Conservation (phyloP, 148 eudicot species). For the Polygonum aviculare region DNA sequence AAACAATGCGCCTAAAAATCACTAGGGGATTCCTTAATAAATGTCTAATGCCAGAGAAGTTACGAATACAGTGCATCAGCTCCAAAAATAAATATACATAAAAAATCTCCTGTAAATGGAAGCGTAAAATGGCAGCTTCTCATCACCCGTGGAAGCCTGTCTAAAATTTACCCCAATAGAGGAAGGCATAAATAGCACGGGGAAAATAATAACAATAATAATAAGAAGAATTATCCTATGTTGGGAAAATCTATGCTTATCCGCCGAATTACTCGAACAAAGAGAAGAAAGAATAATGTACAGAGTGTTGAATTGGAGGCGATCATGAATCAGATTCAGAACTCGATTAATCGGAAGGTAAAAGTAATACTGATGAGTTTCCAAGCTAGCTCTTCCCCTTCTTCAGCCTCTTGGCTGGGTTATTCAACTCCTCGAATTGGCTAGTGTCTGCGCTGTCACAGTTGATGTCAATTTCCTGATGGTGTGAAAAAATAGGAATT, state of each 20-base stretch:
- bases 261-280: not conserved
- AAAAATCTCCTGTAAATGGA: conserved; percentile 22
- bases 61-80: not conserved
- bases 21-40: not conserved
- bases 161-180: conserved; percentile 10
- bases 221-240: not conserved
- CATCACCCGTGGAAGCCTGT: conserved; percentile 35
- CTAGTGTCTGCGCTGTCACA: not conserved
- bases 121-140: conserved; percentile 37
- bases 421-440: conserved; percentile 30
- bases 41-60: not conserved
- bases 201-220: not conserved
- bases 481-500: not conserved
- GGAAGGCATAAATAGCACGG: conserved; percentile 7
- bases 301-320: not conserved
- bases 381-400: conserved; percentile 31
- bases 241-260: conserved; percentile 4
- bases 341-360: conserved; percentile 36
- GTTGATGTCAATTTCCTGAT: conserved; percentile 34
- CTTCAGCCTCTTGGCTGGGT: conserved; percentile 58
- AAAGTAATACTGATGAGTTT: conserved; percentile 18
- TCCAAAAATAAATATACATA: conserved; percentile 6
- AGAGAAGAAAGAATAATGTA: not conserved
- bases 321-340: conserved; percentile 17
- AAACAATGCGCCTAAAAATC: not conserved